Conservation (phyloP, 169 alveolate species). For the Plasmodium malariae region DNA sequence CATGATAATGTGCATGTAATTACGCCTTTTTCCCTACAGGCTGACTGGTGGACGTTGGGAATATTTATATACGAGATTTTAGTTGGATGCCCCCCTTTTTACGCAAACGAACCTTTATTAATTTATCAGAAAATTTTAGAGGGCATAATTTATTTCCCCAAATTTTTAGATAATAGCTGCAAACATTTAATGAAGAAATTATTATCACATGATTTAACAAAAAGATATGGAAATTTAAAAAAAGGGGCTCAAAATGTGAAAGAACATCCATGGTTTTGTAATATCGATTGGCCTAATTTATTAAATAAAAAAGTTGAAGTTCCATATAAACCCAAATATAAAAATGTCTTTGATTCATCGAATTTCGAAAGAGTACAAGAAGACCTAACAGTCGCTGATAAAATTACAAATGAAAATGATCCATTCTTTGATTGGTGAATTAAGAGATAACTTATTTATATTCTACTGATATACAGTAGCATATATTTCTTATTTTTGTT, state of each 20-base stretch:
- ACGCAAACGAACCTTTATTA: conserved; percentile 97
- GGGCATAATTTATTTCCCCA: conserved; percentile 96
- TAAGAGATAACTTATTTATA: background rate
- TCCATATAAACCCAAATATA: conserved; percentile 89
- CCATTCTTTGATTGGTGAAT: conserved; percentile 67
- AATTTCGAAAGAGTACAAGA: conserved; percentile 78
- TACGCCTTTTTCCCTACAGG: conserved; percentile 10
- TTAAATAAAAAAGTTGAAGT: conserved; percentile 86
- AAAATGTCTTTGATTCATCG: conserved; percentile 80
- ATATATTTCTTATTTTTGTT: background rate
- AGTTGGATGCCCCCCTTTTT: conserved; percentile 98
- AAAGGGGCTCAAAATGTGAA: conserved; percentile 96
- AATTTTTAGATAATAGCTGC: conserved; percentile 91
- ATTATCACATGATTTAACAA: conserved; percentile 94
- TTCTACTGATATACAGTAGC: background rate
- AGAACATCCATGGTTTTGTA: conserved; percentile 91
- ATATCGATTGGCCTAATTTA: conserved; percentile 88
- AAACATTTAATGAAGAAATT: conserved; percentile 94
- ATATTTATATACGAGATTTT: conserved; percentile 97
- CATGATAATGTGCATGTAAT: no score
- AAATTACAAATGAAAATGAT: conserved; percentile 70
- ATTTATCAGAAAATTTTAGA: conserved; percentile 96
- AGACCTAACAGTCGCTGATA: conserved; percentile 61
- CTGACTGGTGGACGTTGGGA: conserved; percentile 99
- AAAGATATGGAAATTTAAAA: conserved; percentile 96